Conservation (phyloP, 805 yeast species). For the Metschnikowia arizonensis region DNA sequence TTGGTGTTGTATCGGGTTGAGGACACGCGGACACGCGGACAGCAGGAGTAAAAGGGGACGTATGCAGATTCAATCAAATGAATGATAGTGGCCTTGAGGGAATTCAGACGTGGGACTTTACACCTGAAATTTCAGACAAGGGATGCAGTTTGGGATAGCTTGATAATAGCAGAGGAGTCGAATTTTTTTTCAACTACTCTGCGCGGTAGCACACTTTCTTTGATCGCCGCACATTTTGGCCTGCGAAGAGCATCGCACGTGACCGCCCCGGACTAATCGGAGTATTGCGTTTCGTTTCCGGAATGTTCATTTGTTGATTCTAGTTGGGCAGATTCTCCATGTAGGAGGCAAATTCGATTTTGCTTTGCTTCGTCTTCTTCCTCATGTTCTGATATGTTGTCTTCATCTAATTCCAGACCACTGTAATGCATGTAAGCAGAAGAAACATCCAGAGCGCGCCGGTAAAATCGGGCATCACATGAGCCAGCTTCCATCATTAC, state of each 20-base stretch:
- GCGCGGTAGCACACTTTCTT: slow-evolving; percentile 4
- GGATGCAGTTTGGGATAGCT: slow-evolving; percentile 1
- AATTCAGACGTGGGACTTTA: neutral
- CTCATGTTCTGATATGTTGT: neutral
- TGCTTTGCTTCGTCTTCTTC: neutral
- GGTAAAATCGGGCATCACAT: neutral
- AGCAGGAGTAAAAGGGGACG: neutral
- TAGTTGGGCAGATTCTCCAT: too few species aligned
- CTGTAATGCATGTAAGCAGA: neutral
- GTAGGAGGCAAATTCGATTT: too few species aligned
- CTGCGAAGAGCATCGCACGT: slow-evolving; percentile 7
- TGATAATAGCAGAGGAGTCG: neutral
- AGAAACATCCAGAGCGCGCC: slow-evolving; percentile 1
- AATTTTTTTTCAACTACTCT: slow-evolving; percentile 7
- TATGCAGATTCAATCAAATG: neutral
- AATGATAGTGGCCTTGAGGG: neutral
- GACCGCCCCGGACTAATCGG: slow-evolving; percentile 7
- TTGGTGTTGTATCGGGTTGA: neutral
- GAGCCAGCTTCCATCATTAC: neutral
- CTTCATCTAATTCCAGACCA: neutral
- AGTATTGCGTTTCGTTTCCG: slow-evolving; percentile 15
- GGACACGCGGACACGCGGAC: neutral
- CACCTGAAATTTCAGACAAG: neutral
- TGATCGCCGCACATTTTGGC: slow-evolving; percentile 5
- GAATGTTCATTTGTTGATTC: slow-evolving; percentile 5